Conservation (phyloP, 352 stramenopile species). For the Pythium phragmiticola region DNA sequence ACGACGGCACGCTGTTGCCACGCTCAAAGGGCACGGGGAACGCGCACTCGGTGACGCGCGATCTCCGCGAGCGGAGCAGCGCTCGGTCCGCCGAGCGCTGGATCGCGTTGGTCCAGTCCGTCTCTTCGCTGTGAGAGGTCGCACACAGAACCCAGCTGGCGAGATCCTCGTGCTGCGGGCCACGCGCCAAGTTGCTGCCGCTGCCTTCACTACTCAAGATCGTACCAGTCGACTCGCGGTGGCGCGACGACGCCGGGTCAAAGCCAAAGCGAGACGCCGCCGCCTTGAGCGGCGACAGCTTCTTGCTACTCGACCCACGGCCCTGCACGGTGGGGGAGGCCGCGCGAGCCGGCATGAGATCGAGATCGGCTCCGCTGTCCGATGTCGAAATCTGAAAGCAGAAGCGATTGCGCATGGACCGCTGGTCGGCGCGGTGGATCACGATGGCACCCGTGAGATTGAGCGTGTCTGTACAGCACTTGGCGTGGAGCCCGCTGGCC, state of each 20-base stretch:
- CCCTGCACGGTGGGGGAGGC: background rate
- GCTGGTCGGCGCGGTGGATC: constrained; percentile 71
- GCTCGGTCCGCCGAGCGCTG: constrained; percentile 70
- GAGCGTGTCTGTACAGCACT: constrained; percentile 62
- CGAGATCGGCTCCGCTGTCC: constrained; percentile 22
- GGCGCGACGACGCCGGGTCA: constrained; percentile 2
- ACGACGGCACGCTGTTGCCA: constrained; percentile 31
- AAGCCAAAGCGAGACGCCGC: constrained; percentile 41
- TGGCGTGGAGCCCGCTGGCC: constrained; percentile 17
- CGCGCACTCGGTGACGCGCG: constrained; percentile 48
- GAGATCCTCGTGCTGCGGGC: constrained; percentile 16
- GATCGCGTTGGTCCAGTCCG: constrained; percentile 60
- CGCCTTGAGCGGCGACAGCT: constrained; percentile 64
- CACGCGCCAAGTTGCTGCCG: constrained; percentile 14
- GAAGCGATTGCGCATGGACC: constrained; percentile 65
- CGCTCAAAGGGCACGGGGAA: constrained; percentile 47
- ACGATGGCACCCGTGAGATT: constrained; percentile 78
- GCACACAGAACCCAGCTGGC: constrained; percentile 77
- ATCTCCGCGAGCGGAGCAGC: constrained; percentile 56
- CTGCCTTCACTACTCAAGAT: constrained; percentile 31
- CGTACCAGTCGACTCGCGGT: constrained; percentile 26
- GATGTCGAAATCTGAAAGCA: constrained; percentile 79
- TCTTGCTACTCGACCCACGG: constrained; percentile 28
- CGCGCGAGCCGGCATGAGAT: background rate
- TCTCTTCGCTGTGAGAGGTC: constrained; percentile 58